phyloP scores from a whole-genome alignment of 106 monocot genomes.

The Triglochin maritima region DNA sequence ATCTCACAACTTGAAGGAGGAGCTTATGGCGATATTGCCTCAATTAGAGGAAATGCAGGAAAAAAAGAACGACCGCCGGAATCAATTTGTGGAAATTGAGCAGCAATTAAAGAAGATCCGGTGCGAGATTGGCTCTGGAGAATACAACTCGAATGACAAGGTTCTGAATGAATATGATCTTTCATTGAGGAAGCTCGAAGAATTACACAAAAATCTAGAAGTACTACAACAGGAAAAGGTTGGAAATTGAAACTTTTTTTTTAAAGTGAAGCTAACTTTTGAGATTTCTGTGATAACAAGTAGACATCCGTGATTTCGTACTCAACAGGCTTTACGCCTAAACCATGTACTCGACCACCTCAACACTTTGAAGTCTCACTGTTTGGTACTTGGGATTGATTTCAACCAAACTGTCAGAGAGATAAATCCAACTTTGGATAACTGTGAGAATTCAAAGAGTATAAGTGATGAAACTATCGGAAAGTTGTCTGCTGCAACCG shows the following conservation, averaged over 20 bases:
- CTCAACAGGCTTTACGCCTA: slow-evolving; percentile 38
- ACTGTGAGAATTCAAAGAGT: slow-evolving; percentile 37
- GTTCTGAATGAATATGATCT: slow-evolving; percentile 48
- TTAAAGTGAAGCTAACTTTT: too few species aligned
- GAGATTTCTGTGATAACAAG: too few species aligned
- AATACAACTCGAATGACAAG: slow-evolving; percentile 4
- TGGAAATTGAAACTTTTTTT: neutral
- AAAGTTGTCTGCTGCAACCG: slow-evolving; percentile 34
- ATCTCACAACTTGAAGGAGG: slow-evolving; percentile 43
- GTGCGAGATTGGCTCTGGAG: slow-evolving; percentile 33
- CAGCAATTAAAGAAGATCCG: slow-evolving; percentile 37
- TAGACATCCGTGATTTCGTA: too few species aligned
- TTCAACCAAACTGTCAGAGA: slow-evolving; percentile 45
- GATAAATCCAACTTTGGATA: slow-evolving; percentile 55
- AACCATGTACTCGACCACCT: slow-evolving; percentile 61
- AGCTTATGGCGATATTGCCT: slow-evolving; percentile 39
- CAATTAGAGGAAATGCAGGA: slow-evolving; percentile 55
- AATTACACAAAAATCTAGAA: slow-evolving; percentile 35
- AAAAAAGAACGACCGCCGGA: slow-evolving; percentile 36
- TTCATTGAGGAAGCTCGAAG: slow-evolving; percentile 42
- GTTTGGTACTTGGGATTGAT: slow-evolving; percentile 76
- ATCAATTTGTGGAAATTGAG: slow-evolving; percentile 36
- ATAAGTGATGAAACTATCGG: slow-evolving; percentile 57
- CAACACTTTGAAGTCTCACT: slow-evolving; percentile 45
- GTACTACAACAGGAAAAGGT: slow-evolving; percentile 67